Conservation (phyloP, 2,329 filamentous ascomycete species). For the Neodidymelliopsis sp. region DNA sequence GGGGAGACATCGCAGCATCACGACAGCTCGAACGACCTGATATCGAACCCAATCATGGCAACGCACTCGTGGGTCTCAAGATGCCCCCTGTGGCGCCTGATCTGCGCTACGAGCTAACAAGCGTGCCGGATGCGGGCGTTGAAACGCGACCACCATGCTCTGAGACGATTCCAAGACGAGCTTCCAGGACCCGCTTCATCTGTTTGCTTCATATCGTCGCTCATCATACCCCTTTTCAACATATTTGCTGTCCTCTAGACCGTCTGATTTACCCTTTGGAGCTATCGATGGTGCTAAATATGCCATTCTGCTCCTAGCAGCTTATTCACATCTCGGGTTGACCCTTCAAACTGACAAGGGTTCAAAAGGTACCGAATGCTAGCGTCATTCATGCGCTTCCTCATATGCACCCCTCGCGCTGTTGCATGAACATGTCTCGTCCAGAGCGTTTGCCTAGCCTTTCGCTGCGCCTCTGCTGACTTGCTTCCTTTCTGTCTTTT, state of each 20-base stretch:
- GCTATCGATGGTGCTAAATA: constrained; percentile 36
- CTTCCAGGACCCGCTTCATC: constrained; percentile 31
- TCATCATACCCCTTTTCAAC: constrained; percentile 23
- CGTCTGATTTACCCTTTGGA: constrained; percentile 25
- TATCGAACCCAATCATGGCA: constrained; percentile 22
- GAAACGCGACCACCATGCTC: constrained; percentile 42
- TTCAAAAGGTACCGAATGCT: constrained; percentile 43
- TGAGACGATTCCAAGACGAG: constrained; percentile 48
- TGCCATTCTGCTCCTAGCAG: constrained; percentile 28
- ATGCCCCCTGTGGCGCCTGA: constrained; percentile 39
- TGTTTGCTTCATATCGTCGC: constrained; percentile 29
- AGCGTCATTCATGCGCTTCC: constrained; percentile 48
- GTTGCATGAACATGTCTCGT: constrained; percentile 45
- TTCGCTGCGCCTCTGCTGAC: constrained; percentile 43
- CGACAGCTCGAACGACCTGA: constrained; percentile 8
- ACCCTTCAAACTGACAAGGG: constrained; percentile 49
- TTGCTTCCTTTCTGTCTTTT: constrained; percentile 44
- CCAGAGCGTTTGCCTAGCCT: constrained; percentile 46
- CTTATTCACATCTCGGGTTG: constrained; percentile 28
- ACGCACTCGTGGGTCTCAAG: constrained; percentile 29
- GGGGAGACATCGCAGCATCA: constrained; percentile 10
- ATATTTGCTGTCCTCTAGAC: constrained; percentile 27
- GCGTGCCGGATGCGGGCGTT: constrained; percentile 37
- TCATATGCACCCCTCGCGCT: constrained; percentile 46
- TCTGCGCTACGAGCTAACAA: constrained; percentile 23